A percentile compares a stretch with the other conserved stretches of the same genome.
These are phyloP conservation scores for Macrocystidia cucumis DNA, from an alignment of 1,284 basidiomycete genomes.

Conservation along the genomic window DNA sequence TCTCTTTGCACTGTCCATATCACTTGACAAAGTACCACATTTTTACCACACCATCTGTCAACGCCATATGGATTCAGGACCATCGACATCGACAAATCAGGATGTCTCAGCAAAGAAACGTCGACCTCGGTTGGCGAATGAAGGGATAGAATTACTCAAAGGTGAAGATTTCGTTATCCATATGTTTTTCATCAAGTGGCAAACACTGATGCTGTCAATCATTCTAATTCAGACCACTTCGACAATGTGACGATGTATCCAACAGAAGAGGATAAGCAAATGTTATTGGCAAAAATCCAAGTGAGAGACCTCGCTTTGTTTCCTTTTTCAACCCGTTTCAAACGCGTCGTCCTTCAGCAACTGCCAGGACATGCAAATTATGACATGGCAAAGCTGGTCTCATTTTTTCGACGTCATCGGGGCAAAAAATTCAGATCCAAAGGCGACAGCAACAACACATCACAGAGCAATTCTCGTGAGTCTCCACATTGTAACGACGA, in stretches of 20 bases:
- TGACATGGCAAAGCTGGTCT: constrained; percentile 4
- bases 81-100: no score
- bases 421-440: constrained; percentile 1
- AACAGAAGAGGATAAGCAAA: constrained; percentile 7
- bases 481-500: background rate
- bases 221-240: constrained; percentile 3
- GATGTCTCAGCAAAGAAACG: no score
- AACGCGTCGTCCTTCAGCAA: constrained; percentile 8
- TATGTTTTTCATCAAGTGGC: no score
- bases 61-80: no score
- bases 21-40: no score
- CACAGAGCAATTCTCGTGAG: background rate
- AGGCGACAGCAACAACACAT: background rate
- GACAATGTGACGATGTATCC: constrained; percentile 10
- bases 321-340: background rate
- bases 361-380: constrained; percentile 17
- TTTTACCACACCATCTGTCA: no score
- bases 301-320: constrained; percentile 10
- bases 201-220: background rate
- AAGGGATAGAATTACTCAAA: background rate
- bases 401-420: constrained; percentile 14
- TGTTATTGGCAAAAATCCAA: constrained; percentile 12
- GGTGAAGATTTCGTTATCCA: background rate
- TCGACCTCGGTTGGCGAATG: background rate
- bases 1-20: no score